Conservation (phyloP, 2,329 filamentous ascomycete species). For the Venturia asperata region DNA sequence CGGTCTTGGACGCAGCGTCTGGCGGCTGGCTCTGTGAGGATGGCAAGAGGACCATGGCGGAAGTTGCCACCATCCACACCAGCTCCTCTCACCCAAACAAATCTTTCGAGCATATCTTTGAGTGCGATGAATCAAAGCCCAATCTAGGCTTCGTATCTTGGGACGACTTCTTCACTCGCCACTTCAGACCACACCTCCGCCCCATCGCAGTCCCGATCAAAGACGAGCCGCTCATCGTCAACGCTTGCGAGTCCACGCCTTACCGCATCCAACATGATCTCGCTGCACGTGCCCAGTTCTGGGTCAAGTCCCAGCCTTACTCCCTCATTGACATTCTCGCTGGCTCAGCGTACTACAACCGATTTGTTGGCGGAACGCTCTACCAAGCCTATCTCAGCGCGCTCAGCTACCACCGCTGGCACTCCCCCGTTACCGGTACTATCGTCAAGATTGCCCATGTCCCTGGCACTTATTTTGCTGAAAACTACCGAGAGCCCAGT, state of each 20-base stretch:
- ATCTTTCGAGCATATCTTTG: slow-evolving; percentile 1
- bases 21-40: slow-evolving; percentile 6
- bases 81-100: background rate
- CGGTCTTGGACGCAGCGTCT: background rate
- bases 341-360: slow-evolving; percentile 44
- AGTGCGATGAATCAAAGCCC: background rate
- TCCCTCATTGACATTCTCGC: slow-evolving; percentile 58
- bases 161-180: slow-evolving; percentile 10
- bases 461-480: slow-evolving; percentile 62
- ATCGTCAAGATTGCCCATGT: slow-evolving; percentile 51
- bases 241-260: slow-evolving; percentile 52
- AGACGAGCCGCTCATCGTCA: slow-evolving; percentile 2
- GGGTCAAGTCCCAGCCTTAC: slow-evolving; percentile 63
- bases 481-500: slow-evolving; percentile 47
- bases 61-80: background rate
- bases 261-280: slow-evolving; percentile 48
- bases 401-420: slow-evolving; percentile 65
- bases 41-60: slow-evolving; percentile 4
- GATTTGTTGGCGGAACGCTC: slow-evolving; percentile 57
- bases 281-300: slow-evolving; percentile 55
- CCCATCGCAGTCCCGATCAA: background rate
- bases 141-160: background rate
- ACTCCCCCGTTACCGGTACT: slow-evolving; percentile 58
- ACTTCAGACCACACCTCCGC: background rate
- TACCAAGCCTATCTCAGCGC: slow-evolving; percentile 66